Evolutionary conservation across 352 stramenopile species (phyloP).

Genomic region (Pythium coloratum): DNA sequence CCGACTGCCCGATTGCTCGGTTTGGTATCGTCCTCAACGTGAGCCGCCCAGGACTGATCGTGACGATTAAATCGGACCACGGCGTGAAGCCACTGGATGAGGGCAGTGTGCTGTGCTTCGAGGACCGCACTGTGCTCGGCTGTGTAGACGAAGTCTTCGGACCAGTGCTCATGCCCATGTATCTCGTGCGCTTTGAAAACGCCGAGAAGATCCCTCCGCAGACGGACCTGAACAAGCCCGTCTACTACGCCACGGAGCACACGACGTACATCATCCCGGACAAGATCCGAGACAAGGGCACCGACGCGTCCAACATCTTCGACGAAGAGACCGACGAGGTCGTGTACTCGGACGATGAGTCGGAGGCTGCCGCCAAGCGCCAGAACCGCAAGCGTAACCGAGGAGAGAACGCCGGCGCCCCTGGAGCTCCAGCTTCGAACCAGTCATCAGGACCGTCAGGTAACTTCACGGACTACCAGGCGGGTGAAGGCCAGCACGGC

Average conservation of each 20-base stretch:
- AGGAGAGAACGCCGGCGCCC: constrained; percentile 19
- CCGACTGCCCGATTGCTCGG: constrained; percentile 65
- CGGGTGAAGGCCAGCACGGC: constrained; percentile 4
- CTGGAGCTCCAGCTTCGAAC: neutral
- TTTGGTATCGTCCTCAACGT: constrained; percentile 71
- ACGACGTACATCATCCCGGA: constrained; percentile 80
- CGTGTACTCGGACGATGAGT: constrained; percentile 84
- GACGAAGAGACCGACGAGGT: constrained; percentile 81
- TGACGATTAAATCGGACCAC: constrained; percentile 75
- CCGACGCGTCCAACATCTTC: constrained; percentile 85
- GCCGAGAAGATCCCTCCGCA: constrained; percentile 64
- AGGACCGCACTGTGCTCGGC: constrained; percentile 72
- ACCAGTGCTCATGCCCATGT: constrained; percentile 84
- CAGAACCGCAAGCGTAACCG: constrained; percentile 70
- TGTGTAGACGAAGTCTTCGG: constrained; percentile 87
- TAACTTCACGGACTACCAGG: constrained; percentile 33
- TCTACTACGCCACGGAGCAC: constrained; percentile 80
- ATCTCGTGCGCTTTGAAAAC: constrained; percentile 78
- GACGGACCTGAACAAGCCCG: constrained; percentile 37
- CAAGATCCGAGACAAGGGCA: constrained; percentile 78
- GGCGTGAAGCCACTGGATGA: constrained; percentile 69
- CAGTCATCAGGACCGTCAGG: constrained; percentile 7
- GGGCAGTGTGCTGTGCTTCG: constrained; percentile 79
- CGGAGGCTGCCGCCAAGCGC: constrained; percentile 68
- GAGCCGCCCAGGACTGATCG: constrained; percentile 58